Evolutionary conservation across 1,284 basidiomycete species (phyloP).

Genomic region (Amylostereum chailletii): DNA sequence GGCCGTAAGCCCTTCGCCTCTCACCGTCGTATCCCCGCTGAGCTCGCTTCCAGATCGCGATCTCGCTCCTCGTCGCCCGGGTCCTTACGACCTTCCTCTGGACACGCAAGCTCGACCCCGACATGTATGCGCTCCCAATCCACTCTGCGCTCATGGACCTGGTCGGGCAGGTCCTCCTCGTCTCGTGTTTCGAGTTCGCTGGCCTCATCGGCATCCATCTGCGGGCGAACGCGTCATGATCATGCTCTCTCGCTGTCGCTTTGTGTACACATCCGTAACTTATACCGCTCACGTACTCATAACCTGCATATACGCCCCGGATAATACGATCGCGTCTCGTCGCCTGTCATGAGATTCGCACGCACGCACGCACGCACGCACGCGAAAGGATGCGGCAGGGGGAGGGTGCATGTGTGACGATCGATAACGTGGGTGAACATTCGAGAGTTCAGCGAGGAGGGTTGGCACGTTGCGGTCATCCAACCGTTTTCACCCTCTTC

Average conservation of each 20-base stretch:
- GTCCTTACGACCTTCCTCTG: slow-evolving; percentile 75
- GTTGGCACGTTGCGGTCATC: background rate
- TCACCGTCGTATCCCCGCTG: background rate
- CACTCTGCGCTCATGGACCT: slow-evolving; percentile 90
- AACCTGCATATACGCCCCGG: too few species aligned
- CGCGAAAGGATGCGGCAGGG: background rate
- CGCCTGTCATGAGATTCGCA: background rate
- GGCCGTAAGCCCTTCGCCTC: slow-evolving; percentile 43
- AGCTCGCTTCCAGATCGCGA: slow-evolving; percentile 39
- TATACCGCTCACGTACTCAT: too few species aligned
- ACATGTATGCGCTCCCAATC: slow-evolving; percentile 89
- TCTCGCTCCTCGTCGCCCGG: slow-evolving; percentile 66
- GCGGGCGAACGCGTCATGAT: too few species aligned
- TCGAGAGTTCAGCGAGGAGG: background rate
- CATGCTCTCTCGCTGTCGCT: too few species aligned
- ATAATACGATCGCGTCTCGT: too few species aligned
- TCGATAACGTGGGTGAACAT: background rate
- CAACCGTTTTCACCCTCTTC: slow-evolving; percentile 25
- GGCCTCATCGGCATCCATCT: slow-evolving; percentile 24
- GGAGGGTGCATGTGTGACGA: background rate
- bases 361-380: slow-evolving; percentile 4
- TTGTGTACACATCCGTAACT: too few species aligned
- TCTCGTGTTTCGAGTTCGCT: slow-evolving; percentile 64
- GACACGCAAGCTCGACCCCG: slow-evolving; percentile 80
- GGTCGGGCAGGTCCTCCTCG: slow-evolving; percentile 80